These are phyloP conservation scores for Aquilaria sinensis DNA, from an alignment of 345 rosid species.

Conservation along the genomic window DNA sequence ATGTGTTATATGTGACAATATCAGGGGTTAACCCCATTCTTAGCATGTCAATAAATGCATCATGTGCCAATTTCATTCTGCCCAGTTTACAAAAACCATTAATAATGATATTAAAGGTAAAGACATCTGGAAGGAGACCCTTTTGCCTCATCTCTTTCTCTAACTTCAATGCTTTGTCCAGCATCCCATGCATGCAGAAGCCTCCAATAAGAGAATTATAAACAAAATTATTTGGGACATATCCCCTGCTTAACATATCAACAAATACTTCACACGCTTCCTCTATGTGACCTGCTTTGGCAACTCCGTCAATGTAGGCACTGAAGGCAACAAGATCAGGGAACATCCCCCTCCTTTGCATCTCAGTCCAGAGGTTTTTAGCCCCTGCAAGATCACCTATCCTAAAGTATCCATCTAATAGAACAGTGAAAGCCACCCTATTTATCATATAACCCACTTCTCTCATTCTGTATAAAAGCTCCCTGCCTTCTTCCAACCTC, in stretches of 20 bases:
- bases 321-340: conserved; percentile 66
- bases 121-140: conserved; percentile 55
- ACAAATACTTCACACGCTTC: conserved; percentile 47
- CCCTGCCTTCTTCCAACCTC: conserved; percentile 43
- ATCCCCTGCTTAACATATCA: conserved; percentile 51
- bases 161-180: conserved; percentile 47
- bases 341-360: conserved; percentile 39
- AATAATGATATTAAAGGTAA: conserved; percentile 56
- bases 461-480: conserved; percentile 43
- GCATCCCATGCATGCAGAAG: conserved; percentile 46
- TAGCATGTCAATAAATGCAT: conserved; percentile 37
- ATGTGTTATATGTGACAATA: conserved; percentile 63
- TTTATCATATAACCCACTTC: conserved; percentile 42
- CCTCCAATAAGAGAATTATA: conserved; percentile 64
- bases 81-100: conserved; percentile 56
- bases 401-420: conserved; percentile 61
- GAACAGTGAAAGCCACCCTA: conserved; percentile 50
- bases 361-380: conserved; percentile 52
- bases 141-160: conserved; percentile 49
- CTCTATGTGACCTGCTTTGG: conserved; percentile 48
- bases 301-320: conserved; percentile 65
- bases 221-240: conserved; percentile 56
- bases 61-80: conserved; percentile 43
- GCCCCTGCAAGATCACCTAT: conserved; percentile 46
- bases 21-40: conserved; percentile 47